Evolutionary conservation across 2,329 filamentous ascomycete genomes (phyloP), one percentile per base, ranked within the genome.

Genomic region (Botryotinia globosa): DNA sequence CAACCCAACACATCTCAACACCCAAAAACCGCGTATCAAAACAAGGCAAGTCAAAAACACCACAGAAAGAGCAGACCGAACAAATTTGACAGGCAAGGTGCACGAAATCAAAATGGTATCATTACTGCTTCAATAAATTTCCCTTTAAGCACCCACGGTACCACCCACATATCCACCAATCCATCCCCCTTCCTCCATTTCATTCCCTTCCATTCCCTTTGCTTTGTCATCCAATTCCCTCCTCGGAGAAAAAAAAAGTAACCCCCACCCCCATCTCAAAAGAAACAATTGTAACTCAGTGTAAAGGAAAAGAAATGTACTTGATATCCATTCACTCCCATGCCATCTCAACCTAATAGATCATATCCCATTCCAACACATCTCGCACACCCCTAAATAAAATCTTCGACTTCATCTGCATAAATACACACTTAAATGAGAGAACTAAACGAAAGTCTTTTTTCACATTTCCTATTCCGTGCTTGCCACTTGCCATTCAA

Each of bases 91-190:
- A 44, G 29, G 39, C 39, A 48, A 37, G 20, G 2, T 42, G 45
- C 16, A 34, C 39, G 37, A 70, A 70, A 45, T 48, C 42, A 62
- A 70, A 70, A 70, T 63, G 56, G 56, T 70, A 63, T 70, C 67
- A 70, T 70, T 70, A 70, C 39, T 70, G 45, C 64, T 66, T 51
- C 29, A 66, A 54, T 66, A 66, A 25, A 44, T 51, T 25, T 37
- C 61, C 25, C 37, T 42, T 29, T 39, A 14, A 22, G 20, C n/a
- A n/a, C 64, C 45, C 25, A 12, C 45, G 10, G 51, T n/a, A 10
- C 12, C 64, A 54, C 25, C 25, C 64, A 62, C 42, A 29, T 42
- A 65, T 51, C 29, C 63, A 51, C 63, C 42, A 48, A 42, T 32
- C 18, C 39, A 20, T 16, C 48, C 34, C 16, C 8, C 45, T 70